Evolutionary conservation across 768 basidiomycete genomes (phyloP).

Genomic region (Mycena leptocephala): DNA sequence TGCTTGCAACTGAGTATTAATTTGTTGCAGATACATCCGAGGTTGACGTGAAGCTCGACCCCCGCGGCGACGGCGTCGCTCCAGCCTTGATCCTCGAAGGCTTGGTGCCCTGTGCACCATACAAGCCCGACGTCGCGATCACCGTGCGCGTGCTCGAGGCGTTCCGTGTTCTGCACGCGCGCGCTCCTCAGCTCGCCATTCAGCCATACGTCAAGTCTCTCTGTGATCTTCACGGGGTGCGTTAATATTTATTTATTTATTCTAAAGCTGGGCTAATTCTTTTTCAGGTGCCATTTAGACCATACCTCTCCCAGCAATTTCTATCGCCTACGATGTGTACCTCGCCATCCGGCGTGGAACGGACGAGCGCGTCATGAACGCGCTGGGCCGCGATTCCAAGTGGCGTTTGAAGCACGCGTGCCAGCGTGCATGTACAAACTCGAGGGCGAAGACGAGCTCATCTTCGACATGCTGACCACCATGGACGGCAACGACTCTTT

Average conservation of each 20-base stretch:
- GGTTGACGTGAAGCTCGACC: neutral
- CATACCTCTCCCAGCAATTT: conserved; percentile 33
- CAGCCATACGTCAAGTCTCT: conserved; percentile 34
- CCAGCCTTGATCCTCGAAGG: conserved; percentile 20
- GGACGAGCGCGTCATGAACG: conserved; percentile 14
- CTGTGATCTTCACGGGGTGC: conserved; percentile 31
- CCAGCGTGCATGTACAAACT: conserved; percentile 46
- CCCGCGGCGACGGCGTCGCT: neutral
- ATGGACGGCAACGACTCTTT: conserved; percentile 47
- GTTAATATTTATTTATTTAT: neutral
- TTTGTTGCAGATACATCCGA: neutral
- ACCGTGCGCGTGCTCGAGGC: conserved; percentile 21
- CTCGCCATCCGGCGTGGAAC: conserved; percentile 27
- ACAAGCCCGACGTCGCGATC: conserved; percentile 21
- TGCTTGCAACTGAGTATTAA: neutral
- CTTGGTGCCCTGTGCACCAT: conserved; percentile 29
- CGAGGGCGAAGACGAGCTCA: conserved; percentile 35
- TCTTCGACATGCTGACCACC: conserved; percentile 35
- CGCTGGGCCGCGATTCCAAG: conserved; percentile 37
- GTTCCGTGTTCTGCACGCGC: conserved; percentile 16
- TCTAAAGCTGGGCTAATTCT: neutral
- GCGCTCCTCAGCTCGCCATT: conserved; percentile 34
- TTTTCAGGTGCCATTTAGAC: conserved; percentile 15
- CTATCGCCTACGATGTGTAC: conserved; percentile 40
- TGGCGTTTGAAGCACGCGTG: conserved; percentile 46